These are phyloP conservation scores for Aspergillus brunneoviolaceus DNA, from an alignment of 2,329 filamentous ascomycete genomes.

Conservation along the genomic window DNA sequence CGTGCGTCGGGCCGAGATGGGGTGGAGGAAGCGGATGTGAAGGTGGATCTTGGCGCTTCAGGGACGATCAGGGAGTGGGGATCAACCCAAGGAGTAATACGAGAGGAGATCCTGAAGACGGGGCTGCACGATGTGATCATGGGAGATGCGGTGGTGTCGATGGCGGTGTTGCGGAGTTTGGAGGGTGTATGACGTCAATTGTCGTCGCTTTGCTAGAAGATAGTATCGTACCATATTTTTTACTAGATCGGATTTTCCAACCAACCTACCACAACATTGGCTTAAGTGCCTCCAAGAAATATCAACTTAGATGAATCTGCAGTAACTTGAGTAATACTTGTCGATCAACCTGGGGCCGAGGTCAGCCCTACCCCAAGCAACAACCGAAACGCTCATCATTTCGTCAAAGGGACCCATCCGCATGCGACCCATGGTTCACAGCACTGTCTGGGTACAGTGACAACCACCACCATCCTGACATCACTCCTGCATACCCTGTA, in stretches of 20 bases:
- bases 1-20: neutral
- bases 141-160: slow-evolving; percentile 10
- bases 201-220: too few species aligned
- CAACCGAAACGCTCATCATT: neutral
- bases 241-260: neutral
- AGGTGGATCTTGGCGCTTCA: slow-evolving; percentile 5
- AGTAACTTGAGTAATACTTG: neutral
- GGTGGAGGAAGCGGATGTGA: neutral
- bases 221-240: too few species aligned
- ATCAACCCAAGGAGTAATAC: slow-evolving; percentile 6
- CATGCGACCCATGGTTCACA: slow-evolving; percentile 8
- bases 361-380: neutral
- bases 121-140: slow-evolving; percentile 13
- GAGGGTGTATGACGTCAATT: neutral
- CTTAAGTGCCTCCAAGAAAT: too few species aligned
- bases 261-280: neutral
- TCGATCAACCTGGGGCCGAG: neutral
- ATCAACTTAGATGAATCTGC: too few species aligned
- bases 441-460: neutral
- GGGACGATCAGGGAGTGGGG: slow-evolving; percentile 10
- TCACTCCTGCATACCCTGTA: neutral
- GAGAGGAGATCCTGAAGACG: slow-evolving; percentile 11
- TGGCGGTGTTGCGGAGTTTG: slow-evolving; percentile 11
- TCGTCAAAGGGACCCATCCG: neutral
- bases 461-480: neutral